phyloP scores from a whole-genome alignment of 106 monocot species.

The Hemerocallis citrina region DNA sequence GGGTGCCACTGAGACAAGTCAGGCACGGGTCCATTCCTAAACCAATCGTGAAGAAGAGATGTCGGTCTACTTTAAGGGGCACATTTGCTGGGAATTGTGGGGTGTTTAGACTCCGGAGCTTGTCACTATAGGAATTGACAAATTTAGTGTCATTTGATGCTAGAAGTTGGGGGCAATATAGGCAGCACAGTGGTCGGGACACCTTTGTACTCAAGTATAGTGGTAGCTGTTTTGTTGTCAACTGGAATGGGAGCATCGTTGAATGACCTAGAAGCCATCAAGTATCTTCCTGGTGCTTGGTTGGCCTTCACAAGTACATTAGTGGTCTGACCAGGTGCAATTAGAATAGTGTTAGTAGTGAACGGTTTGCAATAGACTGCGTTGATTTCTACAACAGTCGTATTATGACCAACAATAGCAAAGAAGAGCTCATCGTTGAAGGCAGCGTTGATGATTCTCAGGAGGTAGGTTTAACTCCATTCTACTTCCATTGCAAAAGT shows the following conservation, averaged over 20 bases:
- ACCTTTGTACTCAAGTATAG: constrained; percentile 26
- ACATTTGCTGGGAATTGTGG: constrained; percentile 16
- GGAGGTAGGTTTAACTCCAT: constrained; percentile 19
- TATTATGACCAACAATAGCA: constrained; percentile 21
- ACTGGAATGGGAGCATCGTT: constrained; percentile 20
- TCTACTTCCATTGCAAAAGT: constrained; percentile 19
- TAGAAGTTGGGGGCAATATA: constrained; percentile 10
- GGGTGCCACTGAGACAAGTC: constrained; percentile 13
- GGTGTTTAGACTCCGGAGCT: constrained; percentile 15
- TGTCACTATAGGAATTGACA: not conserved
- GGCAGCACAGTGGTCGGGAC: not conserved
- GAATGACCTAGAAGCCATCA: constrained; percentile 14
- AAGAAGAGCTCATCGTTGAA: constrained; percentile 35
- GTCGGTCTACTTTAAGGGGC: constrained; percentile 10
- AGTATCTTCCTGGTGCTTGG: constrained; percentile 14
- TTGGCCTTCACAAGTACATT: constrained; percentile 17
- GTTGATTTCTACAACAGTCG: constrained; percentile 25
- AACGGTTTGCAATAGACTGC: constrained; percentile 28
- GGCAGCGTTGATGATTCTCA: constrained; percentile 27
- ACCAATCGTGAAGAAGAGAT: constrained; percentile 19
- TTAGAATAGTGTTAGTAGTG: constrained; percentile 12
- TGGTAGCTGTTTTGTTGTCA: constrained; percentile 19
- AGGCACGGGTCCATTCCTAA: constrained; percentile 19
- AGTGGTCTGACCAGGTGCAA: constrained; percentile 26
- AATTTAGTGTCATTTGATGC: constrained; percentile 6